Percentiles rank a stretch among this genome's conserved stretches.
phyloP scores from a whole-genome alignment of 768 basidiomycete genomes.

The Amanita muscaria region DNA sequence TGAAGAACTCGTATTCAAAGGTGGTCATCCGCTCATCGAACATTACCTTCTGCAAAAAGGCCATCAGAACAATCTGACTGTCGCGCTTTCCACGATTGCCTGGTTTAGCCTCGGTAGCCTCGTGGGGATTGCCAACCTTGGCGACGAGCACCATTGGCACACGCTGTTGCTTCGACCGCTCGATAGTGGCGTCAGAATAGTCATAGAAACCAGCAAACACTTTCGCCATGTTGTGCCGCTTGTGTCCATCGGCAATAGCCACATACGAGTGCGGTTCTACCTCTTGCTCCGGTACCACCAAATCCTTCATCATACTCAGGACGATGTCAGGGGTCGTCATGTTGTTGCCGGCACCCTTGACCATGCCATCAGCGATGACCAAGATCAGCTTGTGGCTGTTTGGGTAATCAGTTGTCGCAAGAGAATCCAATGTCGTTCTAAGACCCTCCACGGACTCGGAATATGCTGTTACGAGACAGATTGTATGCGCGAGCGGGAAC shows the following conservation, averaged over 20 bases:
- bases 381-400: constrained; percentile 95
- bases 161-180: constrained; percentile 89
- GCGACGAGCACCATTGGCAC: constrained; percentile 95
- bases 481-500: constrained; percentile 88
- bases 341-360: constrained; percentile 87
- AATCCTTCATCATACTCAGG: constrained; percentile 95
- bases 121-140: constrained; percentile 89
- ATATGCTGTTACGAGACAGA: constrained; percentile 96
- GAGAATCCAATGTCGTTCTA: constrained; percentile 94
- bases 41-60: constrained; percentile 98
- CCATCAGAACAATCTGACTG: constrained; percentile 95
- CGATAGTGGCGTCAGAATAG: constrained; percentile 86
- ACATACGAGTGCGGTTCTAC: constrained; percentile 95
- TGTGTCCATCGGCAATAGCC: constrained; percentile 99
- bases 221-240: constrained; percentile 98
- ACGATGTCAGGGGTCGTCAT: constrained; percentile 92
- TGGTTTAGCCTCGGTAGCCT: constrained; percentile 83
- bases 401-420: constrained; percentile 97
- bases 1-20: constrained; percentile 99
- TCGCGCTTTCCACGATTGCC: constrained; percentile 99
- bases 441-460: constrained; percentile 96
- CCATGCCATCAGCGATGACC: constrained; percentile 97
- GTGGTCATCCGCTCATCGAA: constrained; percentile 99
- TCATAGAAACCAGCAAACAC: constrained; percentile 97
- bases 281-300: constrained; percentile 69